phyloP scores from a whole-genome alignment of 2,329 filamentous ascomycete genomes.

The Fusarium nematophilum region DNA sequence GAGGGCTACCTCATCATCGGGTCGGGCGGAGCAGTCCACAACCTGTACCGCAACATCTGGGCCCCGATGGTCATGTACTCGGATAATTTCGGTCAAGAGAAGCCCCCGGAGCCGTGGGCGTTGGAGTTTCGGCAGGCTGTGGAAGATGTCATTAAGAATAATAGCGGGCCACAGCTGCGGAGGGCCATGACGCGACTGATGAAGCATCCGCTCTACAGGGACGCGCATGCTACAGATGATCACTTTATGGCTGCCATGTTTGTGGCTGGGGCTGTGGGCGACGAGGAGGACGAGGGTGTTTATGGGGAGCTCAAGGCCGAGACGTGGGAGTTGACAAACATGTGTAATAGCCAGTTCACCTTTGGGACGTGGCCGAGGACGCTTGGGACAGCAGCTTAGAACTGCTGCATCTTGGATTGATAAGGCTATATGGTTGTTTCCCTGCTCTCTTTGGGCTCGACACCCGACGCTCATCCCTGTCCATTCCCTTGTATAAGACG shows the following conservation, averaged over 20 bases:
- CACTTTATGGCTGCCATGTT: constrained; percentile 76
- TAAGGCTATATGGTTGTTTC: not conserved
- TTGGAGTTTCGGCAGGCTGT: constrained; percentile 74
- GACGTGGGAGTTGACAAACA: constrained; percentile 74
- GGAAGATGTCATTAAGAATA: constrained; percentile 64
- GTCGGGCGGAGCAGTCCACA: constrained; percentile 73
- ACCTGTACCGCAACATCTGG: constrained; percentile 76
- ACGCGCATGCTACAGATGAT: constrained; percentile 77
- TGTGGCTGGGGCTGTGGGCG: constrained; percentile 67
- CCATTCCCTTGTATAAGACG: too few species aligned
- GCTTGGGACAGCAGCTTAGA: not conserved
- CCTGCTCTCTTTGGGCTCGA: too few species aligned
- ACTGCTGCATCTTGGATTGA: not conserved
- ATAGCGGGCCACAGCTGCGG: constrained; percentile 60
- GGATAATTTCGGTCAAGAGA: constrained; percentile 25
- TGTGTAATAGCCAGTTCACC: constrained; percentile 71
- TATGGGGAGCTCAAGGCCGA: constrained; percentile 63
- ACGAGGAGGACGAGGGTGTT: constrained; percentile 57
- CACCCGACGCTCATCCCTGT: too few species aligned
- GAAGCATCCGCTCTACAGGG: constrained; percentile 74
- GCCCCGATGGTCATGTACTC: constrained; percentile 70
- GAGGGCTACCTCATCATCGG: constrained; percentile 63
- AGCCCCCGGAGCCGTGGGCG: constrained; percentile 56
- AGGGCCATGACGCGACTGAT: constrained; percentile 70
- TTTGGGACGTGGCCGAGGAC: constrained; percentile 52